Evolutionary conservation across 176 grass and related monocot species (phyloP).

Genomic region (Paspalum vaginatum): DNA sequence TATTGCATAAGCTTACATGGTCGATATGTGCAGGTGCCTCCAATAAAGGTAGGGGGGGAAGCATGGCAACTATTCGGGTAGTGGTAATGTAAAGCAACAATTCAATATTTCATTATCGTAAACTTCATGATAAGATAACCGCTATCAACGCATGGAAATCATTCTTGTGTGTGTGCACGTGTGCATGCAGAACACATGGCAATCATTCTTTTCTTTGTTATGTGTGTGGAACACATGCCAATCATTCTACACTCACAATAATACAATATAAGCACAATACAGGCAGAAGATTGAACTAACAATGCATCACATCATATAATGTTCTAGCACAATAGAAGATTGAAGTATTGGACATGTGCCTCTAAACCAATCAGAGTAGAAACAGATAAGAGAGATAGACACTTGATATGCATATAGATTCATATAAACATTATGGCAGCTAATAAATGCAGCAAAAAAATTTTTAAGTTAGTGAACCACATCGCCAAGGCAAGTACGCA

Average conservation of each 20-base stretch:
- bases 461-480: neutral
- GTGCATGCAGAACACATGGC: too few species aligned
- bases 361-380: neutral
- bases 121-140: neutral
- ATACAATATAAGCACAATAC: neutral
- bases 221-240: neutral
- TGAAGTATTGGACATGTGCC: neutral
- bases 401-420: neutral
- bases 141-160: conserved; percentile 1
- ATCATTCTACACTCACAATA: conserved; percentile 13
- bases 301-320: neutral
- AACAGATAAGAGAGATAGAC: conserved; percentile 1
- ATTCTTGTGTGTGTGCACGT: neutral
- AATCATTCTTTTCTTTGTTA: too few species aligned
- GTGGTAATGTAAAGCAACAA: neutral
- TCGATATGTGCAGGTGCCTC: conserved; percentile 9
- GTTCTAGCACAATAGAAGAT: neutral
- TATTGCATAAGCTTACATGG: conserved; percentile 1
- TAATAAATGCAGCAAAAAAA: conserved; percentile 19
- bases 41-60: neutral
- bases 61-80: conserved; percentile 1
- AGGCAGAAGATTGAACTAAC: neutral
- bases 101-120: neutral
- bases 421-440: neutral
- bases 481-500: neutral